Evolutionary conservation across 805 yeast species (phyloP).

Genomic region (Phaffomyces opuntiae): DNA sequence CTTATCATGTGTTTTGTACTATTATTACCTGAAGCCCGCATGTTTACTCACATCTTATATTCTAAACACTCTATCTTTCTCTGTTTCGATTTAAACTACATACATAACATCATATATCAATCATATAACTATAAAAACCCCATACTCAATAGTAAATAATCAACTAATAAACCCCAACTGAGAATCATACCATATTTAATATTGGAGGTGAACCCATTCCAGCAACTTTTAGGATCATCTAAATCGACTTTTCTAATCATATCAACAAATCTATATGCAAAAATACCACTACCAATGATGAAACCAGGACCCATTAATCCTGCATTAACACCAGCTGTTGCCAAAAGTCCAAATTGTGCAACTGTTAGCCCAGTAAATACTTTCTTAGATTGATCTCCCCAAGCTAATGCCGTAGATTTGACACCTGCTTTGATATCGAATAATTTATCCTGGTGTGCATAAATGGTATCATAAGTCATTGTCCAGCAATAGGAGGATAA

Average conservation of each 20-base stretch:
- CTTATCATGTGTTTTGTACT: too few relatives aligned
- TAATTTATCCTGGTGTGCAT: conserved; percentile 94
- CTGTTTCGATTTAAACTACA: not conserved
- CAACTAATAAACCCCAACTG: conserved; percentile 59
- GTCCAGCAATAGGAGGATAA: conserved; percentile 83
- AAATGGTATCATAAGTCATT: conserved; percentile 91
- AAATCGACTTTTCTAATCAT: conserved; percentile 74
- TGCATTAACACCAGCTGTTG: conserved; percentile 63
- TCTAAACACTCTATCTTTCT: not conserved
- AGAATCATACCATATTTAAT: conserved; percentile 68
- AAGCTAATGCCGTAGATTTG: conserved; percentile 89
- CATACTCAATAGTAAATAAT: conserved; percentile 45
- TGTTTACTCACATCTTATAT: too few relatives aligned
- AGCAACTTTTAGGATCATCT: conserved; percentile 74
- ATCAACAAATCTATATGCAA: conserved; percentile 57
- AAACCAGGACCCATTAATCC: conserved; percentile 84
- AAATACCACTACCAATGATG: conserved; percentile 54
- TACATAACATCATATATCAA: not conserved
- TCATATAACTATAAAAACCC: conserved; percentile 33
- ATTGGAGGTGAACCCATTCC: conserved; percentile 73
- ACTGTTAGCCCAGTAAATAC: conserved; percentile 57
- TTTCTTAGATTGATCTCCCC: conserved; percentile 78
- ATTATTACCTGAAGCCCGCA: too few relatives aligned
- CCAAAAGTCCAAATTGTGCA: conserved; percentile 59
- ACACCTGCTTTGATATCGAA: conserved; percentile 89